These are phyloP conservation scores for Boletus patriciae DNA, from an alignment of 768 basidiomycete genomes.

Conservation along the genomic window DNA sequence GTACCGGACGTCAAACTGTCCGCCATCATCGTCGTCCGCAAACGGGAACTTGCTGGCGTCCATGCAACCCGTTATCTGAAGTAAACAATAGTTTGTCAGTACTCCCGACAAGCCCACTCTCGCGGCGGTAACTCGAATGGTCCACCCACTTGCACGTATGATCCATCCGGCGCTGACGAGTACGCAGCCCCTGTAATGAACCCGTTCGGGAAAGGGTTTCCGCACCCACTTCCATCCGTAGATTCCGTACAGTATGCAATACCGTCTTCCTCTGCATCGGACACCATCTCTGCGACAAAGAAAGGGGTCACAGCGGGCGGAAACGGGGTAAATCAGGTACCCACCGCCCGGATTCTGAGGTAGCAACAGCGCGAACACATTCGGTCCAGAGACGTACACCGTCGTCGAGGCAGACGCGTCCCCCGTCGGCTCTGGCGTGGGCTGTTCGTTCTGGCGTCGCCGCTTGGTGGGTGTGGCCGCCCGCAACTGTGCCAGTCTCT, in stretches of 20 bases:
- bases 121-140: background rate
- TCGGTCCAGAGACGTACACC: slow-evolving; percentile 32
- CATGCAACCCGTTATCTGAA: slow-evolving; percentile 43
- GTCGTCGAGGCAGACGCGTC: slow-evolving; percentile 34
- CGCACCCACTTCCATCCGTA: slow-evolving; percentile 32
- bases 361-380: slow-evolving; percentile 38
- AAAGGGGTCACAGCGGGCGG: background rate
- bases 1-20: slow-evolving; percentile 51
- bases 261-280: slow-evolving; percentile 40
- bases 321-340: background rate
- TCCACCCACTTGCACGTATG: slow-evolving; percentile 40
- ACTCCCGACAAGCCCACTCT: background rate
- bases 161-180: slow-evolving; percentile 34
- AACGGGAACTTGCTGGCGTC: slow-evolving; percentile 33
- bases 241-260: slow-evolving; percentile 41
- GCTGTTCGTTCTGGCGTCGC: slow-evolving; percentile 29
- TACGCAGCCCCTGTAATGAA: slow-evolving; percentile 41
- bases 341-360: slow-evolving; percentile 36
- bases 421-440: slow-evolving; percentile 44
- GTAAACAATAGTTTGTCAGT: background rate
- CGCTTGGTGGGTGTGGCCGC: slow-evolving; percentile 14
- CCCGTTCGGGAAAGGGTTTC: slow-evolving; percentile 31
- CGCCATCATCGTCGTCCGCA: slow-evolving; percentile 41
- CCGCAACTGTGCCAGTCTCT: background rate
- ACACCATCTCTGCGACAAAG: slow-evolving; percentile 35